Evolutionary conservation across 495 filamentous ascomycete species (phyloP).

Genomic region (Penicillium tannophilum): DNA sequence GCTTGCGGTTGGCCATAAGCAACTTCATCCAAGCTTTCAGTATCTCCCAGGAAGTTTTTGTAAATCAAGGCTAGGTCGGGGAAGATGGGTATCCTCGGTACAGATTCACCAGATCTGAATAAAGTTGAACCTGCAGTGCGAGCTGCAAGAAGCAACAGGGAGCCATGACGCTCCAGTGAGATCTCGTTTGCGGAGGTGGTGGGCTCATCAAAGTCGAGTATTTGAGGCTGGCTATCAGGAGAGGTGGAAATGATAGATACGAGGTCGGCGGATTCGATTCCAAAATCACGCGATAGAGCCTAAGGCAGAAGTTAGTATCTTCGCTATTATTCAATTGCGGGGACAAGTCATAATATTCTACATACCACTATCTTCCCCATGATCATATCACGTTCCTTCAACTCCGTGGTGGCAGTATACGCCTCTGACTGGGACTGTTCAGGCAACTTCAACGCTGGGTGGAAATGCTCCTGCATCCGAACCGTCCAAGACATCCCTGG

Average conservation of each 20-base stretch:
- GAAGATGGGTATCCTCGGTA: constrained; percentile 55
- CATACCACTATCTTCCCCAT: constrained; percentile 76
- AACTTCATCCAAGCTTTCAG: constrained; percentile 42
- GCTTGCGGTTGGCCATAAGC: constrained; percentile 45
- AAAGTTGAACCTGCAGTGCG: constrained; percentile 46
- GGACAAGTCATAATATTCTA: constrained; percentile 9
- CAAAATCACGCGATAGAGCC: constrained; percentile 74
- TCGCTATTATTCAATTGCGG: neutral
- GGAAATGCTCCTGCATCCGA: constrained; percentile 71
- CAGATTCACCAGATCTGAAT: constrained; percentile 33
- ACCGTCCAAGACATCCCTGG: constrained; percentile 73
- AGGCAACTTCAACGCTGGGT: constrained; percentile 49
- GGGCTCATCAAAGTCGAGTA: constrained; percentile 41
- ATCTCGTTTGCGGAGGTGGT: constrained; percentile 62
- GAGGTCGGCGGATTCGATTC: constrained; percentile 55
- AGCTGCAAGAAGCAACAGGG: constrained; percentile 60
- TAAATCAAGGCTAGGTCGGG: constrained; percentile 64
- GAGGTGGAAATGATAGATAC: constrained; percentile 41
- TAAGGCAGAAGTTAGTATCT: constrained; percentile 28
- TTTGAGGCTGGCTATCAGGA: constrained; percentile 40
- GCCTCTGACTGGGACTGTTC: constrained; percentile 59
- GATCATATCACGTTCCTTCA: constrained; percentile 68
- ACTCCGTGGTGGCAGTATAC: constrained; percentile 62
- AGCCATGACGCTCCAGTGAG: constrained; percentile 71
- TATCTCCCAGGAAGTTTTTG: constrained; percentile 57